Percentiles rank a stretch among this genome's conserved stretches.
Conservation (phyloP, 1,284 basidiomycete species). For the Leccinum solheimii region DNA sequence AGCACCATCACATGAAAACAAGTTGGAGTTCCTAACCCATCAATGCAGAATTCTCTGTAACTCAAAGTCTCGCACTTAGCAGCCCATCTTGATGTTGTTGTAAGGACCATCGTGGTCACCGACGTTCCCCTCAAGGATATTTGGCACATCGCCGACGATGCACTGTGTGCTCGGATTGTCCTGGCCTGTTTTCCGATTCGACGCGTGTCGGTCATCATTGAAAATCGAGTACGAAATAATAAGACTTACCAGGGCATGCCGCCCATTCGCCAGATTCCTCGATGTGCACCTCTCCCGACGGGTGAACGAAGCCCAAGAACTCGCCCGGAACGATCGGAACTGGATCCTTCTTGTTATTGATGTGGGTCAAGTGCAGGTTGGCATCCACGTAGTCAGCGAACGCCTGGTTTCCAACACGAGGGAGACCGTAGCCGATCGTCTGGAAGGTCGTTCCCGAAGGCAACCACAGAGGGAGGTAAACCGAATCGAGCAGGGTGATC, state of each 20-base stretch:
- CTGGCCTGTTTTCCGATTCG: constrained; percentile 41
- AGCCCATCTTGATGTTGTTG: background rate
- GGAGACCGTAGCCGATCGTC: constrained; percentile 54
- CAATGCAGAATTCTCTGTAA: background rate
- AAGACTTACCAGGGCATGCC: constrained; percentile 43
- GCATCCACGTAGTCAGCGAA: constrained; percentile 62
- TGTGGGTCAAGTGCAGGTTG: constrained; percentile 44
- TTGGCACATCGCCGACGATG: constrained; percentile 46
- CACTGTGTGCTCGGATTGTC: constrained; percentile 57
- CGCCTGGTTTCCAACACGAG: constrained; percentile 65
- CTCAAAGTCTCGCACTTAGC: background rate
- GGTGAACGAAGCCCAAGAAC: constrained; percentile 55
- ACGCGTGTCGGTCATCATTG: background rate
- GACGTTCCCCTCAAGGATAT: constrained; percentile 44
- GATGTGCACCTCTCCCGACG: constrained; percentile 62
- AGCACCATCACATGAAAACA: background rate
- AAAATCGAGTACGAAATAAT: background rate
- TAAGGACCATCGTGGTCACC: background rate
- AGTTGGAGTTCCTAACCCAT: too few relatives aligned
- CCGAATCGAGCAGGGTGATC: constrained; percentile 49
- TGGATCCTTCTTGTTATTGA: constrained; percentile 54
- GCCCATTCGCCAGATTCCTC: constrained; percentile 47
- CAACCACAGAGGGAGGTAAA: constrained; percentile 42
- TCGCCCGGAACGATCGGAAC: constrained; percentile 52
- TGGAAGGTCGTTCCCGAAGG: constrained; percentile 36